Base-by-base conservation (phyloP, 78 protist genomes). In the Chrysochromulina tobinii region DNA sequence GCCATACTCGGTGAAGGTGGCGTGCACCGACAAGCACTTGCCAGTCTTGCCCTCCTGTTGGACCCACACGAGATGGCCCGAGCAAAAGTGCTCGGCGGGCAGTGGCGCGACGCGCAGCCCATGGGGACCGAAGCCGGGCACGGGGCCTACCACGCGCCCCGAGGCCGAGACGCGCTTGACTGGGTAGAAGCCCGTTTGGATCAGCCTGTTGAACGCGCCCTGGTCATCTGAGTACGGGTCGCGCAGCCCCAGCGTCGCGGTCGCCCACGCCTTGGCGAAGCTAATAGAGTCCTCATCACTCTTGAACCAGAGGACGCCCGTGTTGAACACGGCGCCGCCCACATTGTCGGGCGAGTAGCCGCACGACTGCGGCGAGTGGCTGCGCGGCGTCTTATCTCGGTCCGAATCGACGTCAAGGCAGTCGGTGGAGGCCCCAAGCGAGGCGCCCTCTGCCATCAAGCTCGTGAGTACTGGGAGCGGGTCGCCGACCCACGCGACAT, bases 251-350 rank as follows among this genome's bases (percentile, higher is more conserved):
- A 69, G 79, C 8, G 79, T 69, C 25, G 8, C 38, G 79, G 27
- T 27, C 8, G 79, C 79, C 79, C 79, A 69, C 79, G 3, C 14
- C 20, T 51, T 27, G 15, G 51, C 55, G 51, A 69, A n/a, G 3
- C 23, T 2, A 51, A 69, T 23, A 21, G 75, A 7, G 12, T 27
- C 3, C 50, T 69, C 55, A 51, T 5, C 79, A 12, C 51, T 1
- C 51, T 23, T 38, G 51, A 69, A 69, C 79, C 79, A 69, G 79
- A 69, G 53, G n/a, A 69, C 83, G 83, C 83, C 83, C 14, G 83
- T 75, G 83, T 75, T 75, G 83, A 75, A 50, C 25, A 75, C 83
- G 14, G 83, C 54, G 83, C 58, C 83, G 57, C 3, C 23, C 58
- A 2, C 7, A 57, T 50, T 75, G 3, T 57, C 83, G n/a, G 57